Conservation (phyloP, 768 basidiomycete species). For the Mycena indigotica region DNA sequence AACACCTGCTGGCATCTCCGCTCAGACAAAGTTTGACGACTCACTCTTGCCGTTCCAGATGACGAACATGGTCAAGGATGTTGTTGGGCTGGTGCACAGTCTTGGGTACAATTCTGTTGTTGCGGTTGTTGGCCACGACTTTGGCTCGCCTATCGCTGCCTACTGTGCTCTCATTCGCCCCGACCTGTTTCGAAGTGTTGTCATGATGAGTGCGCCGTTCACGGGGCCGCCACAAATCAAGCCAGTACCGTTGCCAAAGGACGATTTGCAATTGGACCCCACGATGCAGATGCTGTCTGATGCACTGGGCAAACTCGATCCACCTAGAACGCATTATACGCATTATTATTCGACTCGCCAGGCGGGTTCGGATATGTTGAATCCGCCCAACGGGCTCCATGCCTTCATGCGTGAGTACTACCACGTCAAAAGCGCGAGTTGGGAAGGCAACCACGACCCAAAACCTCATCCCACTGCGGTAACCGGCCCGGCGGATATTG, state of each 20-base stretch:
- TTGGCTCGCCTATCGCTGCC: constrained; percentile 56
- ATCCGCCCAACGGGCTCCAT: constrained; percentile 46
- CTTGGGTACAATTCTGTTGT: constrained; percentile 50
- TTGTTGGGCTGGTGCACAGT: constrained; percentile 51
- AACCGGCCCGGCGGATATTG: constrained; percentile 25
- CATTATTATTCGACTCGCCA: constrained; percentile 49
- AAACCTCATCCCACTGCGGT: constrained; percentile 40
- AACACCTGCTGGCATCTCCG: constrained; percentile 14
- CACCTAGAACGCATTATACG: constrained; percentile 61
- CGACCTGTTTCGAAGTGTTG: constrained; percentile 56
- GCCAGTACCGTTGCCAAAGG: constrained; percentile 4
- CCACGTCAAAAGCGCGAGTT: constrained; percentile 62
- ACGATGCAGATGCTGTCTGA: constrained; percentile 20
- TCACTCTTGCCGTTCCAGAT: constrained; percentile 52
- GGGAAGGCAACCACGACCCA: constrained; percentile 38
- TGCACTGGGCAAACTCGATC: constrained; percentile 42
- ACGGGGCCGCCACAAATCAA: constrained; percentile 39
- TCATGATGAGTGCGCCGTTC: constrained; percentile 65
- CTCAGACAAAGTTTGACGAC: constrained; percentile 43
- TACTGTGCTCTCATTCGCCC: constrained; percentile 56
- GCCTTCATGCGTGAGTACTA: constrained; percentile 56
- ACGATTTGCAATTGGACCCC: constrained; percentile 9
- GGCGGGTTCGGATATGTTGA: constrained; percentile 49
- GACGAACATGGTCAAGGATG: constrained; percentile 54
- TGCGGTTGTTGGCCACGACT: constrained; percentile 64